Evolutionary conservation across 1,284 basidiomycete genomes (phyloP), one percentile per base, ranked within the genome.

Genomic region (Leccinum griseonigrum): DNA sequence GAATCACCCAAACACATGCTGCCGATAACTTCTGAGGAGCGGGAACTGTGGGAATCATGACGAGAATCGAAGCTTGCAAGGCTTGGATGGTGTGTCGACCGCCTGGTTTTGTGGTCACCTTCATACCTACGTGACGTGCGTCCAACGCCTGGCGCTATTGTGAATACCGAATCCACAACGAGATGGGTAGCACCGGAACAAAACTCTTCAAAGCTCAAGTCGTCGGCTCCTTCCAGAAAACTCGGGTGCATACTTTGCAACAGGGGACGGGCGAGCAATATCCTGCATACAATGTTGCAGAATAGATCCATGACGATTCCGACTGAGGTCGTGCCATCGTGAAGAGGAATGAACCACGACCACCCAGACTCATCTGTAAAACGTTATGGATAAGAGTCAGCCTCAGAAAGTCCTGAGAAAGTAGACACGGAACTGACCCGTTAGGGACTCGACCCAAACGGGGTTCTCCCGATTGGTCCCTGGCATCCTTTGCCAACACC

Each of bases 31-130:
- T 52, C 74, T 73, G 4, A 72, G 68, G n/a, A 83, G 83, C n/a
- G 74, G 78, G 72, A 38, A 87, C 80, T 28, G 72, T 66, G 9
- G 84, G 73, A 14, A 88, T 70, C 29, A 82, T 65, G 2, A 78
- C 78, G 18, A 90, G 64, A 18, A 88, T 69, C 1, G 83, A 81
- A 4, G 83, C 74, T 67, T 88, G 88, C 60, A 90, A 71, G 67
- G 81, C 82, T 54, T 79, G 74, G 14, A 80, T 64, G 0, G 89
- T 87, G 38, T 70, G 79, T 60, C 76, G 78, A 66, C 84, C 87
- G 59, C 76, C 84, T 2, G 88, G 86, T 69, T 89, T 92, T 13
- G 76, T 67, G 2, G 84, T 79, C 2, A 86, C 77, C 51, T 77
- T 78, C 60, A 75, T 82, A 3, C 78, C 79, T 14, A 89, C 60